phyloP scores from a whole-genome alignment of 192 early-diverging fungal genomes.

The Pilaira anomala region DNA sequence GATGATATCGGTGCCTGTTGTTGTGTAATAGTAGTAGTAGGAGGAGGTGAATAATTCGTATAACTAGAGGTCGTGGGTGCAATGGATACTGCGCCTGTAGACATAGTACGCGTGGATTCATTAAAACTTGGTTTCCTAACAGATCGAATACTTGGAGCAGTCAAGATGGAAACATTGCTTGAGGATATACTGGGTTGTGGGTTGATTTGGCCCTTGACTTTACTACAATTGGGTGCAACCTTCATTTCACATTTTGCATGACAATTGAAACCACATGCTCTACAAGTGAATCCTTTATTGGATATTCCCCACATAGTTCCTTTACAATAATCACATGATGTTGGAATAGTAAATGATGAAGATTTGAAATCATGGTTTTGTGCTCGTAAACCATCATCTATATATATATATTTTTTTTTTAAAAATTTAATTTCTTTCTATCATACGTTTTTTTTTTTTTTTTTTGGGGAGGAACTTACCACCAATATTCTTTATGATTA shows the following conservation, averaged over 20 bases:
- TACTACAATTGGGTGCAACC: slow-evolving; percentile 63
- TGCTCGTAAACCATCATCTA: slow-evolving; percentile 50
- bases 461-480: too few species aligned
- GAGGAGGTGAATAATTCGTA: too few species aligned
- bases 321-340: slow-evolving; percentile 70
- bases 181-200: slow-evolving; percentile 19
- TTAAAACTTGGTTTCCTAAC: too few species aligned
- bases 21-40: neutral
- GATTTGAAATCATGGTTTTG: slow-evolving; percentile 64
- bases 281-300: slow-evolving; percentile 68
- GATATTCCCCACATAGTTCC: slow-evolving; percentile 76
- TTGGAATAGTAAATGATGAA: slow-evolving; percentile 71
- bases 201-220: slow-evolving; percentile 50
- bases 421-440: too few species aligned
- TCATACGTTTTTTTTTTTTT: too few species aligned
- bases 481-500: slow-evolving; percentile 61
- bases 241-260: slow-evolving; percentile 82
- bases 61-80: neutral
- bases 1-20: neutral
- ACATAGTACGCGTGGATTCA: too few species aligned
- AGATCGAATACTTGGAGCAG: too few species aligned
- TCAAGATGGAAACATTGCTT: too few species aligned
- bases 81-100: too few species aligned
- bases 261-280: slow-evolving; percentile 67
- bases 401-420: neutral